These are phyloP conservation scores for Schizosaccharomyces octosporus DNA, from an alignment of 805 yeast species.

Conservation along the genomic window DNA sequence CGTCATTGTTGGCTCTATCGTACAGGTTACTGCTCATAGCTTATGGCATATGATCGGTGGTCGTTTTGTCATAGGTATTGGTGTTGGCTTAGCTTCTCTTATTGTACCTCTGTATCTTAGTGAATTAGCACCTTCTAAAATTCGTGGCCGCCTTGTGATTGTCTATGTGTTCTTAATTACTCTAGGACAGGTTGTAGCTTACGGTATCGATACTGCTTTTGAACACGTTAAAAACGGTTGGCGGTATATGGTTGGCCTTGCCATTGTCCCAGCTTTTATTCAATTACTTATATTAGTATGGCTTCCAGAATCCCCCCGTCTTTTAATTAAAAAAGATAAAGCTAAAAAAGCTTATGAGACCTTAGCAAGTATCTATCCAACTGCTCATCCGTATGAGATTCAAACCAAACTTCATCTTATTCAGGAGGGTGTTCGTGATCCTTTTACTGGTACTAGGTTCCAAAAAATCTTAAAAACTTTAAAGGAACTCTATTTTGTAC, in stretches of 20 bases:
- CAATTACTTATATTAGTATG: conserved; percentile 59
- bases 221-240: conserved; percentile 57
- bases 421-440: conserved; percentile 8
- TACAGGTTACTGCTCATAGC: conserved; percentile 58
- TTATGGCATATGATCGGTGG: conserved; percentile 87
- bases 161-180: conserved; percentile 76
- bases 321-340: conserved; percentile 46
- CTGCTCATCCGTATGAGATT: conserved; percentile 4
- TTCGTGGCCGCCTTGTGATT: conserved; percentile 76
- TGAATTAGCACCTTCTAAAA: conserved; percentile 67
- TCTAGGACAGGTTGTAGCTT: conserved; percentile 85
- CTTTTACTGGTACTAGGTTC: conserved; percentile 7
- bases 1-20: conserved; percentile 60
- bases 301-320: conserved; percentile 91
- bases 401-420: background rate
- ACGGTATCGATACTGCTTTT: conserved; percentile 78
- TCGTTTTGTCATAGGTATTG: conserved; percentile 81
- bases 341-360: conserved; percentile 43
- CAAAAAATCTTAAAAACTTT: conserved; percentile 11
- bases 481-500: conserved; percentile 14
- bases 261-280: conserved; percentile 61
- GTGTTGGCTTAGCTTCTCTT: conserved; percentile 84
- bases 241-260: conserved; percentile 76
- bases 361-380: conserved; percentile 30
- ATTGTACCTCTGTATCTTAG: conserved; percentile 83